These are phyloP conservation scores for Tagetes patula DNA, from an alignment of 129 eudicot species.

Conservation along the genomic window DNA sequence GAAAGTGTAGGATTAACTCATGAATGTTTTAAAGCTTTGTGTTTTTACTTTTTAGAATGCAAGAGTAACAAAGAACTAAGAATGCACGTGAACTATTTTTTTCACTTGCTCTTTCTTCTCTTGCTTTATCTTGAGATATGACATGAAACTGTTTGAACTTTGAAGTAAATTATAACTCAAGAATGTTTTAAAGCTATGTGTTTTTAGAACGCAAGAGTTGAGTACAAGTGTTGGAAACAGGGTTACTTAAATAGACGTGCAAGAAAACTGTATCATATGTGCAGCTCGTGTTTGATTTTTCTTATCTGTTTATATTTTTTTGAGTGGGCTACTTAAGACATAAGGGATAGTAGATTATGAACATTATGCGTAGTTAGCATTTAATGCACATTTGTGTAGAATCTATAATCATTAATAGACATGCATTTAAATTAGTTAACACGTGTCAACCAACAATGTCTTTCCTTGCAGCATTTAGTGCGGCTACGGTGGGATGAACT, in stretches of 20 bases:
- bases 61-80: background rate
- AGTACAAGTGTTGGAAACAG: background rate
- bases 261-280: background rate
- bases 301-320: too few species aligned
- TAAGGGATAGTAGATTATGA: background rate
- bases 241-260: background rate
- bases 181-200: background rate
- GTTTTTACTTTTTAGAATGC: background rate
- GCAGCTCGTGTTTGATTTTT: background rate
- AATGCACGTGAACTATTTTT: background rate
- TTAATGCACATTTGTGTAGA: background rate
- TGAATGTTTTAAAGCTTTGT: background rate
- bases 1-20: background rate
- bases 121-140: background rate
- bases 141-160: background rate
- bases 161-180: background rate
- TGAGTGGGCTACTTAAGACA: too few species aligned
- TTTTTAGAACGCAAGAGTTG: background rate
- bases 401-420: background rate
- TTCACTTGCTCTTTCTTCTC: background rate
- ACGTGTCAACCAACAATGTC: constrained; percentile 1
- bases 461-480: constrained; percentile 75
- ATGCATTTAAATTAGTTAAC: background rate
- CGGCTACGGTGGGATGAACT: constrained; percentile 90
- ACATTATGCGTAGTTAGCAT: background rate